phyloP scores from a whole-genome alignment of 768 basidiomycete genomes.

The Tylopilus balloui region DNA sequence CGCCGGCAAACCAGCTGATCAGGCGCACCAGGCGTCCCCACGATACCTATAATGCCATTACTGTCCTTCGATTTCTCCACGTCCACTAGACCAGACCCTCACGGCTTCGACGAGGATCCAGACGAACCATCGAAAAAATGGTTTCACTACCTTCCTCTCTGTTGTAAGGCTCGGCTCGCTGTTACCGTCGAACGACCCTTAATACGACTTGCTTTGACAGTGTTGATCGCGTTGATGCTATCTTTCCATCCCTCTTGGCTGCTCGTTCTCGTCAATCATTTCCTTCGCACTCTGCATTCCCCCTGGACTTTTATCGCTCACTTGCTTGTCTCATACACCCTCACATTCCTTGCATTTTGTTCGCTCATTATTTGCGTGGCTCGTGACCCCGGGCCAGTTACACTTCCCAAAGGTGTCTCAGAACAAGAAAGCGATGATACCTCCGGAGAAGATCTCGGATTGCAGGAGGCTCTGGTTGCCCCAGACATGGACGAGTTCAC shows the following conservation, averaged over 20 bases:
- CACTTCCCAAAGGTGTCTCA: slow-evolving; percentile 17
- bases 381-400: slow-evolving; percentile 70
- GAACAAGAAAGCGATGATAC: slow-evolving; percentile 29
- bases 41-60: slow-evolving; percentile 26
- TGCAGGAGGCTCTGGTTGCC: slow-evolving; percentile 55
- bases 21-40: neutral
- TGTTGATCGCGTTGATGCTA: slow-evolving; percentile 52
- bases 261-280: slow-evolving; percentile 61
- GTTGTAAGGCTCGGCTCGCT: slow-evolving; percentile 35
- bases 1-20: neutral
- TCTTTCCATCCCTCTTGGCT: slow-evolving; percentile 74
- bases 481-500: slow-evolving; percentile 49
- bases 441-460: slow-evolving; percentile 40
- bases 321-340: slow-evolving; percentile 53
- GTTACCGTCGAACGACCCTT: neutral
- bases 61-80: slow-evolving; percentile 27
- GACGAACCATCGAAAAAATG: slow-evolving; percentile 43
- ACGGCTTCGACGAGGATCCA: slow-evolving; percentile 26
- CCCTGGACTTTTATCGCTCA: slow-evolving; percentile 49
- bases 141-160: slow-evolving; percentile 57
- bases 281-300: slow-evolving; percentile 51
- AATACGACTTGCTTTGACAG: slow-evolving; percentile 26
- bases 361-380: slow-evolving; percentile 69
- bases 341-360: slow-evolving; percentile 65
- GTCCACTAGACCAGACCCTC: slow-evolving; percentile 12